These are phyloP conservation scores for Dipteronia sinensis DNA, from an alignment of 345 rosid genomes.

Conservation along the genomic window DNA sequence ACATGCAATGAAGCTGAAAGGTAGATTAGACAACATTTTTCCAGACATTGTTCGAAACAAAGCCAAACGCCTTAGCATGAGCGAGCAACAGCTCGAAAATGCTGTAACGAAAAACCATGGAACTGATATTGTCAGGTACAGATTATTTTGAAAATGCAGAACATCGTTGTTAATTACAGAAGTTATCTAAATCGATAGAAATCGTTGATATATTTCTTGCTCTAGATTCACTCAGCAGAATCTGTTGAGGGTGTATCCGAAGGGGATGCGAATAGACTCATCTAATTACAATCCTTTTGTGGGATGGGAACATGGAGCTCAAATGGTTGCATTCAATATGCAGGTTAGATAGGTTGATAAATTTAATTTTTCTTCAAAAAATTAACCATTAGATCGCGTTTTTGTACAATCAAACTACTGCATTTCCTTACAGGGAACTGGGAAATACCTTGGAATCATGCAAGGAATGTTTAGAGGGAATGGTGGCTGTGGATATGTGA, in stretches of 20 bases:
- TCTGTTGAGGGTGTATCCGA: slow-evolving; percentile 78
- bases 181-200: background rate
- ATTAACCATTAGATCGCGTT: background rate
- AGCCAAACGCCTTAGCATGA: slow-evolving; percentile 67
- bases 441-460: slow-evolving; percentile 75
- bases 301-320: slow-evolving; percentile 97
- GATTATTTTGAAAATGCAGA: background rate
- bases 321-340: slow-evolving; percentile 99
- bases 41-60: slow-evolving; percentile 43
- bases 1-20: slow-evolving; percentile 72
- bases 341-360: slow-evolving; percentile 48
- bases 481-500: slow-evolving; percentile 84
- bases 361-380: background rate
- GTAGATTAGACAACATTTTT: slow-evolving; percentile 41
- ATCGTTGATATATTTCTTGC: background rate
- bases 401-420: background rate
- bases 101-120: slow-evolving; percentile 39
- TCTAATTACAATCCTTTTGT: slow-evolving; percentile 81
- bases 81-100: slow-evolving; percentile 69
- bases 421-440: slow-evolving; percentile 50
- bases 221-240: slow-evolving; percentile 77
- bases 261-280: slow-evolving; percentile 68
- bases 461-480: slow-evolving; percentile 89
- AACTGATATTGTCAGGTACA: slow-evolving; percentile 51
- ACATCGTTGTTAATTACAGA: background rate